A percentile compares a stretch with the other conserved stretches of the same genome.
Evolutionary conservation across 2,329 filamentous ascomycete species (phyloP).

Genomic region (Fusarium gaditjirri): DNA sequence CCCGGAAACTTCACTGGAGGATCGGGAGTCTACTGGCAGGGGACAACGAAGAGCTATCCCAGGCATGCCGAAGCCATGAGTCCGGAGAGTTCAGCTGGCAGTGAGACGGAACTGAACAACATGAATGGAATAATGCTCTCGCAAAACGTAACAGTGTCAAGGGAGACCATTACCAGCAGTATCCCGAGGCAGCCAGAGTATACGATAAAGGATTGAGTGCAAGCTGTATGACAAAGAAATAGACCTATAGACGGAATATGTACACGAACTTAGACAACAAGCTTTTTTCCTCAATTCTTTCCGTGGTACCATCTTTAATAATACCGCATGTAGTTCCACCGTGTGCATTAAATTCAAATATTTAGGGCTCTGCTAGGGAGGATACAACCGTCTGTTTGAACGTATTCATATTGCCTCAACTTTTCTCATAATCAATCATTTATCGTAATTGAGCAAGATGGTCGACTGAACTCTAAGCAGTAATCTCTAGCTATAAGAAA

Average conservation of each 20-base stretch:
- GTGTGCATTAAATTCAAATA: neutral
- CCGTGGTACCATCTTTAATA: neutral
- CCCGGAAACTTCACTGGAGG: fast-evolving
- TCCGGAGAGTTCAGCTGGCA: neutral
- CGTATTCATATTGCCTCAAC: neutral
- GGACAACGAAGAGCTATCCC: neutral
- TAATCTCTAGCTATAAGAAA: neutral
- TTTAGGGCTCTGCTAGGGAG: neutral
- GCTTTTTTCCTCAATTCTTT: neutral
- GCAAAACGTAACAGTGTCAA: neutral
- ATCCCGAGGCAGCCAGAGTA: neutral
- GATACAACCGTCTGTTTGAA: too few relatives aligned
- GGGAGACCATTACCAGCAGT: neutral
- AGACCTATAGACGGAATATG: neutral
- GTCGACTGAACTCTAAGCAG: too few relatives aligned
- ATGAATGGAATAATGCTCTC: neutral
- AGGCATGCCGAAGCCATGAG: neutral
- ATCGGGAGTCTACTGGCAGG: neutral
- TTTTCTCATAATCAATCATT: too few relatives aligned
- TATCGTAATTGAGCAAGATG: too few relatives aligned
- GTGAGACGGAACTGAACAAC: neutral
- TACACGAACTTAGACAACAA: neutral
- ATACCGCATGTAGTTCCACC: neutral
- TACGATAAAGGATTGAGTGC: fast-evolving
- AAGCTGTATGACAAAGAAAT: neutral